phyloP scores from a whole-genome alignment of 2,329 filamentous ascomycete genomes.

The Colletotrichum eleusines region DNA sequence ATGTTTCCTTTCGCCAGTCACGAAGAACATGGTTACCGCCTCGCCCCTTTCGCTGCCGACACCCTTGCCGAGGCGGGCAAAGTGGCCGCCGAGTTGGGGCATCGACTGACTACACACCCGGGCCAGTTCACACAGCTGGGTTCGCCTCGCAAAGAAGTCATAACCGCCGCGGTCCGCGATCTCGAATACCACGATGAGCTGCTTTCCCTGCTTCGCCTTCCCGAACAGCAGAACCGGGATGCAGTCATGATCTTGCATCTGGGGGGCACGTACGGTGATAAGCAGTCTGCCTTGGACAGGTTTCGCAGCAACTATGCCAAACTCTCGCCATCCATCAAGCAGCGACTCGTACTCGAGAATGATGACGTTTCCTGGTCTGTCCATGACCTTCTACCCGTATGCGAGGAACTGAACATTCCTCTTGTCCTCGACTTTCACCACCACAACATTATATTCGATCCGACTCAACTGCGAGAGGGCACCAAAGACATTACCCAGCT shows the following conservation, averaged over 20 bases:
- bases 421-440: slow-evolving; percentile 94
- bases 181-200: slow-evolving; percentile 90
- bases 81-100: slow-evolving; percentile 81
- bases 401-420: slow-evolving; percentile 94
- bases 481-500: slow-evolving; percentile 82
- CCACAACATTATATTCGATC: slow-evolving; percentile 92
- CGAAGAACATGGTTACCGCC: slow-evolving; percentile 84
- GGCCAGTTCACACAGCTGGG: slow-evolving; percentile 94
- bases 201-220: slow-evolving; percentile 80
- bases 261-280: slow-evolving; percentile 92
- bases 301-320: slow-evolving; percentile 81
- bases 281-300: slow-evolving; percentile 79
- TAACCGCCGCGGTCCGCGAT: slow-evolving; percentile 82
- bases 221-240: slow-evolving; percentile 82
- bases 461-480: slow-evolving; percentile 79
- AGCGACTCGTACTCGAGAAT: slow-evolving; percentile 89
- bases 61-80: slow-evolving; percentile 81
- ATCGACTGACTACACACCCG: slow-evolving; percentile 90
- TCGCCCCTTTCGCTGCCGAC: slow-evolving; percentile 85
- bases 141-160: slow-evolving; percentile 82
- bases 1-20: slow-evolving; percentile 99
- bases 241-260: slow-evolving; percentile 96
- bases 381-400: slow-evolving; percentile 89
- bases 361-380: slow-evolving; percentile 95
- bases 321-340: slow-evolving; percentile 78